Base-by-base conservation (phyloP, 106 monocot genomes). In the Dendrobium catenatum region DNA sequence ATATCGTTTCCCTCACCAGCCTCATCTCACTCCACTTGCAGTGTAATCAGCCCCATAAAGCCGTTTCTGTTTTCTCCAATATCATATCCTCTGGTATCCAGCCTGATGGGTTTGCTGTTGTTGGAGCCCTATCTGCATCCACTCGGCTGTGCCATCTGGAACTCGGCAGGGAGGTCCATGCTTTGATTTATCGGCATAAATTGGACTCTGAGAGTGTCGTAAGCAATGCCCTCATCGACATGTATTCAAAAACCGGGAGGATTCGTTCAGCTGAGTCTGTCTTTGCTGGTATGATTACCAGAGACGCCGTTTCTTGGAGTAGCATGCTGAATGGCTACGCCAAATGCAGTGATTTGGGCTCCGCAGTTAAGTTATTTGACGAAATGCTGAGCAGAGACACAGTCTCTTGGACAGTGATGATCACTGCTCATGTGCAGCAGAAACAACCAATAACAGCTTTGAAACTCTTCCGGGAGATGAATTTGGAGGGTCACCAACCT, bases 1-100 rank as follows among this genome's bases (percentile, higher is more conserved):
- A 94, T 27, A 33, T 89, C 20, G 74, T 94, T 84, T 88, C 93
- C 77, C 49, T 79, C 68, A 91, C 93, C 55, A 91, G 89, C 84
- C 85, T 91, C 84, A 89, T 94, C 77, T 77, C 85, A 15, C 79
- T 91, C 48, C 81, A 85, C 61, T 26, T 88, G 22, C 86, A 81
- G 9, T 68, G 68, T 61, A 42, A 86, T 27, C 80, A 76, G 17
- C 89, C 86, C 42, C 59, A 6, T 24, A 41, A 76, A 55, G 89
- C 88, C 54, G 26, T 89, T 17, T 75, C 77, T 20, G 77, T 91
- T 42, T 94, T 89, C 81, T 79, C 77, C 13, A 44, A 75, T 6
- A 58, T 86, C 47, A 3, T 85, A 18, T 8, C 44, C 11, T 82
- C 85, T 1, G 87, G 85, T 16, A 46, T 55, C 4, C 74, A 19